Evolutionary conservation across 2,329 filamentous ascomycete genomes (phyloP).

Genomic region (Aspergillus pseudoviridinutans): DNA sequence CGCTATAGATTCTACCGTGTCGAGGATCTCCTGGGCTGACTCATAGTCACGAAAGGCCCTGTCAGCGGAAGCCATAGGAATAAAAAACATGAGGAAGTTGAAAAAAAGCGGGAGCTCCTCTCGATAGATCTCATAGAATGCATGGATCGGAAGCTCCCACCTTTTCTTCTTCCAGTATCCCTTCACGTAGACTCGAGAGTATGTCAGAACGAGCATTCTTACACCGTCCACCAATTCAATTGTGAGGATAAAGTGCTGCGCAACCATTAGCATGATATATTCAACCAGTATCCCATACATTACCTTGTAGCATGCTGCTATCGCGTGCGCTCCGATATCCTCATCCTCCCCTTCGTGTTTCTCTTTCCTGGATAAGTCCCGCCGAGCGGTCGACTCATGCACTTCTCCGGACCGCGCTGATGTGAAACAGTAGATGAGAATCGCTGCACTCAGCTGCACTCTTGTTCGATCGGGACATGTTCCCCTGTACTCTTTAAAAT

Average conservation of each 20-base stretch:
- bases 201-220: slow-evolving; percentile 16
- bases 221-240: slow-evolving; percentile 13
- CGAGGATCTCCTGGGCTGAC: slow-evolving; percentile 9
- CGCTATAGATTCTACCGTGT: slow-evolving; percentile 5
- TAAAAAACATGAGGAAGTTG: slow-evolving; percentile 14
- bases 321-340: slow-evolving; percentile 4
- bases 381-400: slow-evolving; percentile 9
- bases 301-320: slow-evolving; percentile 17
- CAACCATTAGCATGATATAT: background rate
- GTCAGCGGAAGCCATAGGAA: slow-evolving; percentile 12
- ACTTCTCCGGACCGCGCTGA: slow-evolving; percentile 13
- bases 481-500: slow-evolving; percentile 13
- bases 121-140: slow-evolving; percentile 15
- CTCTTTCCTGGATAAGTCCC: background rate
- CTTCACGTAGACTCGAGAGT: slow-evolving; percentile 12
- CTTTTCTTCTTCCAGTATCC: slow-evolving; percentile 11
- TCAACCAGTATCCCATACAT: background rate
- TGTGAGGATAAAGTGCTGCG: slow-evolving; percentile 17
- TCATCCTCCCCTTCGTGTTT: slow-evolving; percentile 1
- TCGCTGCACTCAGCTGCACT: slow-evolving; percentile 9
- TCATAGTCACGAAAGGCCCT: slow-evolving; percentile 10
- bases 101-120: slow-evolving; percentile 12
- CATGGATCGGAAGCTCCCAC: slow-evolving; percentile 11
- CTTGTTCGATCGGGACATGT: slow-evolving; percentile 8
- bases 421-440: slow-evolving; percentile 17